These are phyloP conservation scores for Trypanosoma brucei DNA, from an alignment of 208 protist genomes.

Conservation along the genomic window DNA sequence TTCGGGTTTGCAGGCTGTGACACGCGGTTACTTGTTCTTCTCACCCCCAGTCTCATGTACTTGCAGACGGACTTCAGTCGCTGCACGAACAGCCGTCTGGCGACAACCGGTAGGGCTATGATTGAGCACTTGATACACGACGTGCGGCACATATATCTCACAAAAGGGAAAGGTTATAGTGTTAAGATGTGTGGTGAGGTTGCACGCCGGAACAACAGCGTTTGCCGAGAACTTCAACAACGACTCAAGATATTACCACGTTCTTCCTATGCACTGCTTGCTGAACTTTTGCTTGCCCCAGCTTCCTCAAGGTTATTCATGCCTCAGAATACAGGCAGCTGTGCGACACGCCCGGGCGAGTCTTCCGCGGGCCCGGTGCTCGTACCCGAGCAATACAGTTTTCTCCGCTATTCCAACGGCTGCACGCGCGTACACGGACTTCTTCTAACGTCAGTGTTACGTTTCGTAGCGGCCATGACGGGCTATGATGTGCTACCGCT, in stretches of 20 bases:
- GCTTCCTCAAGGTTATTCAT: slow-evolving; percentile 57
- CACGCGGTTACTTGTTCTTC: slow-evolving; percentile 52
- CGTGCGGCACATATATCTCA: slow-evolving; percentile 32
- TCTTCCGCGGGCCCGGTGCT: slow-evolving; percentile 12
- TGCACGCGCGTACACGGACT: slow-evolving; percentile 51
- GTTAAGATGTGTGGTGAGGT: slow-evolving; percentile 49
- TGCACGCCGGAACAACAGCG: slow-evolving; percentile 42
- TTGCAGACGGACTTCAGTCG: slow-evolving; percentile 67
- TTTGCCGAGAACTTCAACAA: slow-evolving; percentile 39
- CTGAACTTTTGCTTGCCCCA: slow-evolving; percentile 66
- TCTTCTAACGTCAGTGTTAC: slow-evolving; percentile 51
- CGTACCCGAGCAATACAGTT: slow-evolving; percentile 50
- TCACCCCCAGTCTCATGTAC: slow-evolving; percentile 69
- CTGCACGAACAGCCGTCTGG: slow-evolving; percentile 39
- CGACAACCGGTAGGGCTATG: slow-evolving; percentile 57
- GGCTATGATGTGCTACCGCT: slow-evolving; percentile 21
- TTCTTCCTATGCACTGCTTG: slow-evolving; percentile 43
- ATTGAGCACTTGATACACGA: slow-evolving; percentile 55
- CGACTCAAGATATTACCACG: slow-evolving; percentile 35
- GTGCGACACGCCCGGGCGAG: not conserved
- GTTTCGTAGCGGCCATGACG: slow-evolving; percentile 63
- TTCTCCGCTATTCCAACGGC: slow-evolving; percentile 75
- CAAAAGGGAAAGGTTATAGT: slow-evolving; percentile 21
- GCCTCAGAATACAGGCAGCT: not conserved
- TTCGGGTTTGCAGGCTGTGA: slow-evolving; percentile 58